Base-by-base conservation (phyloP, 768 basidiomycete species). In the Auricularia heimuer region DNA sequence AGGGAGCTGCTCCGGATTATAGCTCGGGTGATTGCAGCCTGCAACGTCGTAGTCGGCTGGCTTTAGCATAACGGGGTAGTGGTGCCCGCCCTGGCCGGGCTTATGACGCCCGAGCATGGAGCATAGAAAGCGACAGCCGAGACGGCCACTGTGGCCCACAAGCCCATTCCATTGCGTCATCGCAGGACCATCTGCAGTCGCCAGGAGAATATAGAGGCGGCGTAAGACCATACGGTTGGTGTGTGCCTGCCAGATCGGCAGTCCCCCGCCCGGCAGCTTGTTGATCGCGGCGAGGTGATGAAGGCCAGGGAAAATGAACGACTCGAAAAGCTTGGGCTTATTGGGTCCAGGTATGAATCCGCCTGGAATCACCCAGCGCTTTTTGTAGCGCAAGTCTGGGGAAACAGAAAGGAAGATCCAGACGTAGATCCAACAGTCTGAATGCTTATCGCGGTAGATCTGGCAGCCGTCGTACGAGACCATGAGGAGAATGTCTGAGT, bases 381-480 rank as follows among this genome's bases (percentile, higher is more conserved):
- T 69, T 44, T 73, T 71, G 67, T 78, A 80, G 8, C 75, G 71
- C 10, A 65, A 39, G 10, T 72, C 64, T 0, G 75, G 76, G 7
- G 64, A 44, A 10, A 71, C 69, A 70, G 4, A 71, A 45, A 11
- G 77, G 62, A 16, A 78, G 14, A 64, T 64, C 79, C 80, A 81
- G 10, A 82, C 75, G 34, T 64, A 72, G 3, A 81, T 78, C 79
- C 78, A 80, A 21, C 71, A 74, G 62, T 81, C 78, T 0, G 79
- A 82, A 34, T 69, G 65, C 68, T 80, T 81, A 65, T 72, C 71
- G n/a, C 67, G 68, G 63, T 79, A 81, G 0, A 82, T 73, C 65
- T 82, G 80, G 0, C 77, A 76, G 4, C 81, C 76, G 67, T 81
- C 78, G 0, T 77, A 65, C 0, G 77, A 78, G 12, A 78, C 65